phyloP scores from a whole-genome alignment of 2,329 filamentous ascomycete species.

The Coniochaeta ligniaria region DNA sequence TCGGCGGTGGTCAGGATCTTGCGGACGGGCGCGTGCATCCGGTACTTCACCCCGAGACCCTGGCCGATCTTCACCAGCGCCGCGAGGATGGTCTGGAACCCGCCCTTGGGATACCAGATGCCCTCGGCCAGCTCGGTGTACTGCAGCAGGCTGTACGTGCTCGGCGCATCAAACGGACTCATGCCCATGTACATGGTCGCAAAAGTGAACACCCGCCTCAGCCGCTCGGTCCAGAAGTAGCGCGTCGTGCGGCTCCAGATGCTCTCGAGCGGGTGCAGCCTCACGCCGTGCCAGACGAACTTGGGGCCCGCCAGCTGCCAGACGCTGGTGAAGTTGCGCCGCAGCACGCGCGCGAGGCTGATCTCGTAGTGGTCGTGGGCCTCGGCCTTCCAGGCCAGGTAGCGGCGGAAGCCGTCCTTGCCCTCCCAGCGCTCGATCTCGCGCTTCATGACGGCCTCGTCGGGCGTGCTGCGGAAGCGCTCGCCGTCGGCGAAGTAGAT shows the following conservation, averaged over 20 bases:
- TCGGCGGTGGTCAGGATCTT: slow-evolving; percentile 44
- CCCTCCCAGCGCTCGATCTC: slow-evolving; percentile 70
- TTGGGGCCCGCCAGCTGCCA: slow-evolving; percentile 49
- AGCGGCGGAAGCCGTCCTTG: slow-evolving; percentile 62
- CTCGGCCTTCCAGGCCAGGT: slow-evolving; percentile 59
- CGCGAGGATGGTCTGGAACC: slow-evolving; percentile 60
- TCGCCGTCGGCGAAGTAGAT: slow-evolving; percentile 66
- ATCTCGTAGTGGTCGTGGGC: slow-evolving; percentile 65
- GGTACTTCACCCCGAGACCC: slow-evolving; percentile 54
- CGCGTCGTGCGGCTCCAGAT: slow-evolving; percentile 58
- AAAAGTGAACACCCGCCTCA: slow-evolving; percentile 68
- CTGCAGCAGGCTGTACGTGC: slow-evolving; percentile 66
- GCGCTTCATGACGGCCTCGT: slow-evolving; percentile 61
- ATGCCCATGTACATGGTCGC: slow-evolving; percentile 81
- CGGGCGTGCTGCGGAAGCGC: slow-evolving; percentile 57
- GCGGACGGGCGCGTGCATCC: slow-evolving; percentile 50
- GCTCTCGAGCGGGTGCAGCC: slow-evolving; percentile 63
- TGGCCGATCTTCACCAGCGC: slow-evolving; percentile 57
- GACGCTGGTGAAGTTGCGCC: slow-evolving; percentile 55
- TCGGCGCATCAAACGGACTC: slow-evolving; percentile 69
- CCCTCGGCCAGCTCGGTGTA: slow-evolving; percentile 71
- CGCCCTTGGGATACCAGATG: slow-evolving; percentile 68
- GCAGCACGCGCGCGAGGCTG: slow-evolving; percentile 57
- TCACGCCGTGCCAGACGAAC: slow-evolving; percentile 52
- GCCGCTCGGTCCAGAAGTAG: slow-evolving; percentile 63